Percentiles rank a stretch among this genome's conserved stretches.
Evolutionary conservation across 352 stramenopile genomes (phyloP).

Genomic region (Phytophthora podocarpi): DNA sequence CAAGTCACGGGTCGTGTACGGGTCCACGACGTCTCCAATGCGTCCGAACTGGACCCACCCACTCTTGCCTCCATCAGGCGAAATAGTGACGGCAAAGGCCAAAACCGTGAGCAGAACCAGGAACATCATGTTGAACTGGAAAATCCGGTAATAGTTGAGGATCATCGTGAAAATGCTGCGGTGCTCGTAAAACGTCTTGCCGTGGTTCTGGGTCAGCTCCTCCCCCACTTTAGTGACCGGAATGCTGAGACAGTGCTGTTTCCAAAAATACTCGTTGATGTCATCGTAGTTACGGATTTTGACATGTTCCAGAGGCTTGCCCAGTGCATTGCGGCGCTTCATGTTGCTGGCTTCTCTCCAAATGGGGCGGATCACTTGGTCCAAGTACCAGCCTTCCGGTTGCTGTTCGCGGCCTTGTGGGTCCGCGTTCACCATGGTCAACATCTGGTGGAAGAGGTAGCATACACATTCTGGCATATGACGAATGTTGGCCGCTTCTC

Average conservation of each 20-base stretch:
- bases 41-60: constrained; percentile 56
- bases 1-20: constrained; percentile 57
- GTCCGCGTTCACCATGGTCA: constrained; percentile 57
- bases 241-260: constrained; percentile 66
- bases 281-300: constrained; percentile 86
- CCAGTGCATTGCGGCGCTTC: constrained; percentile 64
- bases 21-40: constrained; percentile 63
- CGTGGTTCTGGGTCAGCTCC: constrained; percentile 61
- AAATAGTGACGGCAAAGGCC: constrained; percentile 62
- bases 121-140: constrained; percentile 86
- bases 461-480: constrained; percentile 98
- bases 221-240: constrained; percentile 44
- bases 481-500: constrained; percentile 95
- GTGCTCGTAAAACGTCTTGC: constrained; percentile 85
- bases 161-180: constrained; percentile 71
- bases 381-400: constrained; percentile 63
- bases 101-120: constrained; percentile 58
- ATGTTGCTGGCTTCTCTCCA: constrained; percentile 79
- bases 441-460: constrained; percentile 96
- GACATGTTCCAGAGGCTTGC: constrained; percentile 70
- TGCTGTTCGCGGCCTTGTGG: constrained; percentile 44
- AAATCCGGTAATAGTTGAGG: constrained; percentile 85
- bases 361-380: constrained; percentile 63
- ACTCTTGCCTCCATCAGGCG: constrained; percentile 56
- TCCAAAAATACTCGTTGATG: constrained; percentile 88